These are phyloP conservation scores for Pyrrhoderma lamaoense DNA, from an alignment of 1,284 basidiomycete genomes.

Conservation along the genomic window DNA sequence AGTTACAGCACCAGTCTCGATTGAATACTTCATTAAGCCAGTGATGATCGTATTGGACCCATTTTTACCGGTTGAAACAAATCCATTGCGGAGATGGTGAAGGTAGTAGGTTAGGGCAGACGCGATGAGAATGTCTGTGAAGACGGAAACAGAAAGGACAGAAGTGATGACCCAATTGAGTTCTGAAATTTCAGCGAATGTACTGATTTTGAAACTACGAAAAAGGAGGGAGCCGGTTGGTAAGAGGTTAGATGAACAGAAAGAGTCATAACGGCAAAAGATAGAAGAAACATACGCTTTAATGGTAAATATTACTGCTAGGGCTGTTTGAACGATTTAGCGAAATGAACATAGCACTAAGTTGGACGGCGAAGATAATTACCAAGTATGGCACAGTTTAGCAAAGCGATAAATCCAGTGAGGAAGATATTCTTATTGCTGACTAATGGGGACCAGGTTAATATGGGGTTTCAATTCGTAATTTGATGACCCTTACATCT, in stretches of 20 bases:
- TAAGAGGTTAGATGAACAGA: constrained; percentile 25
- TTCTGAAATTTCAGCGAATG: constrained; percentile 21
- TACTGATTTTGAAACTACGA: constrained; percentile 22
- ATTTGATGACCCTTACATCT: constrained; percentile 41
- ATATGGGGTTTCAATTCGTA: background rate
- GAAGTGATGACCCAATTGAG: constrained; percentile 32
- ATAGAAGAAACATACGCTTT: constrained; percentile 34
- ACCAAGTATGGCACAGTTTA: constrained; percentile 2
- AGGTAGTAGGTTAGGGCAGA: constrained; percentile 45
- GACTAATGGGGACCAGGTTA: constrained; percentile 33
- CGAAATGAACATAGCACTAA: background rate
- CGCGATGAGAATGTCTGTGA: constrained; percentile 43
- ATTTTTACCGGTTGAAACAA: background rate
- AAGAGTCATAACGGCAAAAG: background rate
- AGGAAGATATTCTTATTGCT: constrained; percentile 50
- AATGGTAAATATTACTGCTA: constrained; percentile 35
- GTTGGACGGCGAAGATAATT: too few species aligned
- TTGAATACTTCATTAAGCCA: constrained; percentile 41
- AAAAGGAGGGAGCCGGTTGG: constrained; percentile 18
- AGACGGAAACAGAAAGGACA: constrained; percentile 37
- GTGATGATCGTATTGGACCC: constrained; percentile 41
- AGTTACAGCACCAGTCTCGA: constrained; percentile 33
- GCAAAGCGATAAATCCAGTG: constrained; percentile 48
- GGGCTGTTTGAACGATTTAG: constrained; percentile 3
- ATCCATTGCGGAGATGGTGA: constrained; percentile 40